phyloP scores from a whole-genome alignment of 2,329 filamentous ascomycete genomes.

The Colletotrichum noveboracense region DNA sequence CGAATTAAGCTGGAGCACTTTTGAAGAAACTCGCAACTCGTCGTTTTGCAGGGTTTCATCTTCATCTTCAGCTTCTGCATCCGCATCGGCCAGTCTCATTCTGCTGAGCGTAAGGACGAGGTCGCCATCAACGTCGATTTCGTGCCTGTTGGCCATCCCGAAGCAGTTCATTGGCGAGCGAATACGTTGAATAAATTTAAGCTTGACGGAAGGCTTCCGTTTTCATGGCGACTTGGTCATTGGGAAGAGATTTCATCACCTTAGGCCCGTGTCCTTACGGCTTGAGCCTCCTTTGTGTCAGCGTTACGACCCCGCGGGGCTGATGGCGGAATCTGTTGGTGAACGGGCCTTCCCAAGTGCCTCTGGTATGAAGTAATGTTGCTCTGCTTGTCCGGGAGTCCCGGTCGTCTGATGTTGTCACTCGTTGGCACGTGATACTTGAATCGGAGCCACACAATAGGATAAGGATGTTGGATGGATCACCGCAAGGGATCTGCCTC shows the following conservation, averaged over 20 bases:
- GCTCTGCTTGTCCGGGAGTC: not conserved
- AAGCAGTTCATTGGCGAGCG: not conserved
- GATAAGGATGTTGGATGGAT: not conserved
- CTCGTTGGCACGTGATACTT: not conserved
- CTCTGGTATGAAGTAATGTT: not conserved
- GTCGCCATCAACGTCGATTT: slow-evolving; percentile 20
- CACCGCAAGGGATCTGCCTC: not conserved
- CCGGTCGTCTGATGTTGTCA: not conserved
- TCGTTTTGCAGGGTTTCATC: not conserved
- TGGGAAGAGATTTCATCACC: not conserved
- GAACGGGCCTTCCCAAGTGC: not conserved
- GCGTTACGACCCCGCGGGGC: not conserved
- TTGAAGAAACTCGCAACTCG: slow-evolving; percentile 19
- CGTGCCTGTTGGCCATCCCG: not conserved
- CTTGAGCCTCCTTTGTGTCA: not conserved
- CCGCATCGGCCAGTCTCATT: not conserved
- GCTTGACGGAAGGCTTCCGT: not conserved
- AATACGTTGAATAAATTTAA: not conserved
- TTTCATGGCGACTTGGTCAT: not conserved
- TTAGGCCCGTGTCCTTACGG: not conserved
- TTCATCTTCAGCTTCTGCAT: slow-evolving; percentile 3
- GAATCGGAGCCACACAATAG: not conserved
- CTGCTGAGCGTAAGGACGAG: slow-evolving; percentile 15
- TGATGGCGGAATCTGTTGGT: not conserved
- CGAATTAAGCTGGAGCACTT: slow-evolving; percentile 27